Evolutionary conservation across 2,329 filamentous ascomycete genomes (phyloP).

Genomic region (Onygena corvina): DNA sequence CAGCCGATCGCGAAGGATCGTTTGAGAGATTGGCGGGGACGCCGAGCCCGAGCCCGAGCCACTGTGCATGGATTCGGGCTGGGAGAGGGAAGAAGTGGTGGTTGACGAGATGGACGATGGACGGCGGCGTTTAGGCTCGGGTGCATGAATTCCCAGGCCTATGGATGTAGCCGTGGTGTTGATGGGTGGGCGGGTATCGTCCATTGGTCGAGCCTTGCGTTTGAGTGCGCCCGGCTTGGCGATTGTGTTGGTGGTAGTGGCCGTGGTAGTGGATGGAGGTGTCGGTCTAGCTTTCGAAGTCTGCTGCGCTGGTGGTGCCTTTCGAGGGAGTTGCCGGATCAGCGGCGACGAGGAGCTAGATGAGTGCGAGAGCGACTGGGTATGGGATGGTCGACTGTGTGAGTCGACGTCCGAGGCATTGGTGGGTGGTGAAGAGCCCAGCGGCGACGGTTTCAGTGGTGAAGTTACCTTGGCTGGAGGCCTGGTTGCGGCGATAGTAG

Average conservation of each 20-base stretch:
- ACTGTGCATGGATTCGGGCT: neutral
- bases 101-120: slow-evolving; percentile 27
- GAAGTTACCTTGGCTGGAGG: slow-evolving; percentile 33
- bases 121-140: slow-evolving; percentile 23
- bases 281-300: slow-evolving; percentile 17
- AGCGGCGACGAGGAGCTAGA: slow-evolving; percentile 38
- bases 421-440: slow-evolving; percentile 49
- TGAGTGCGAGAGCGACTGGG: slow-evolving; percentile 26
- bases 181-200: neutral
- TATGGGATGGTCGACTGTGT: slow-evolving; percentile 31
- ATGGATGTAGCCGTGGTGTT: slow-evolving; percentile 15
- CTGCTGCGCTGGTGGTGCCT: neutral
- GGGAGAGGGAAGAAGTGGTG: slow-evolving; percentile 1
- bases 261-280: slow-evolving; percentile 15
- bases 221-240: slow-evolving; percentile 28
- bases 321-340: slow-evolving; percentile 27
- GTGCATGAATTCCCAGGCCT: slow-evolving; percentile 14
- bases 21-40: slow-evolving; percentile 29
- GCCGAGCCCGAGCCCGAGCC: slow-evolving; percentile 26
- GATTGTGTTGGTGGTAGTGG: slow-evolving; percentile 18
- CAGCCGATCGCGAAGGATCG: slow-evolving; percentile 29
- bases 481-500: slow-evolving; percentile 20
- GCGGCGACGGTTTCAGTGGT: slow-evolving; percentile 50
- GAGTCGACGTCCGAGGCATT: slow-evolving; percentile 48
- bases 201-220: slow-evolving; percentile 30